Percentiles rank a stretch among this genome's conserved stretches.
Evolutionary conservation across 2,329 filamentous ascomycete genomes (phyloP).

Genomic region (Ophiostoma pallidulum): DNA sequence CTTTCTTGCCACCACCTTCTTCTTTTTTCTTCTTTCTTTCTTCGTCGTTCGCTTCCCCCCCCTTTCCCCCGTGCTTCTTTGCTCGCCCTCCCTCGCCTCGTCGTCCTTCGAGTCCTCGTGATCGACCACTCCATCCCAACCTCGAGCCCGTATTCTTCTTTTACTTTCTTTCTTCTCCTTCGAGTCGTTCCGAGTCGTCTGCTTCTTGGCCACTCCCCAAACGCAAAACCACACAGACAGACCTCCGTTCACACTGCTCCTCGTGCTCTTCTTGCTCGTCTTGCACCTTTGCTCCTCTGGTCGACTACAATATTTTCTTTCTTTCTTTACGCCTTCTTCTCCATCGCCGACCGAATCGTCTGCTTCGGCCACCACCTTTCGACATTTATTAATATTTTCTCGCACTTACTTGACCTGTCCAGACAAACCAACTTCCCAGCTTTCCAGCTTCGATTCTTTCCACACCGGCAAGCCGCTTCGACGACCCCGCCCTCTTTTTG

Average conservation of each 20-base stretch:
- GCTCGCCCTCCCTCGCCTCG: background rate
- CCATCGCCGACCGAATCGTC: background rate
- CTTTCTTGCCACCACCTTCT: conserved; percentile 30
- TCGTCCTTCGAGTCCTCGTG: background rate
- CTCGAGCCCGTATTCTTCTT: background rate
- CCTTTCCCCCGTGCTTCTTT: background rate
- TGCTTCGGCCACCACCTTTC: background rate
- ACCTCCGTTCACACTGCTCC: background rate
- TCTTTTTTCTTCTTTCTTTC: conserved; percentile 24
- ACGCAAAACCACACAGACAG: conserved; percentile 1
- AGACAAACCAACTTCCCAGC: background rate
- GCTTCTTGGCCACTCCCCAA: background rate
- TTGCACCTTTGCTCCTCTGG: too few species aligned
- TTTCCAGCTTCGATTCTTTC: conserved; percentile 5
- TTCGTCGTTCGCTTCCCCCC: conserved; percentile 15
- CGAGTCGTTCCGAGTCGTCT: background rate
- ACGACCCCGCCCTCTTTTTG: conserved; percentile 5
- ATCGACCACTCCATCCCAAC: background rate
- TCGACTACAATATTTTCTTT: conserved; percentile 1
- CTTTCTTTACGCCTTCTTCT: background rate
- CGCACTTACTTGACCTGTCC: background rate
- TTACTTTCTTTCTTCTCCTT: too few species aligned
- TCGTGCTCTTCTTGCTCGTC: background rate
- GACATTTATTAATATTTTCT: conserved; percentile 1
- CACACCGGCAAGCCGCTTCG: background rate